Conservation (phyloP, 225 moss, liverwort and hornwort genomes). For the Sphagnum tenellum region DNA sequence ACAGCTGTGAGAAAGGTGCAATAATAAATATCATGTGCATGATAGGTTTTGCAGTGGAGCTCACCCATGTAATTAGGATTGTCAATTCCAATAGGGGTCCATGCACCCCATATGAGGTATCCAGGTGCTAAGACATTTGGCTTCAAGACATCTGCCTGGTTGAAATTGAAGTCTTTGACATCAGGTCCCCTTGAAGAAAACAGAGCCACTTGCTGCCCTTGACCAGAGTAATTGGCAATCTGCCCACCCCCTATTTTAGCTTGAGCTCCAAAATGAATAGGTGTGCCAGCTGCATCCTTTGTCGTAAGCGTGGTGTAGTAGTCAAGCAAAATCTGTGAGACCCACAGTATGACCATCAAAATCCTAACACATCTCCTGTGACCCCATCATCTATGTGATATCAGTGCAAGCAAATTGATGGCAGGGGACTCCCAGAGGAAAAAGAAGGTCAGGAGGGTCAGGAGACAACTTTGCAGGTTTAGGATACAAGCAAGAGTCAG, state of each 20-base stretch:
- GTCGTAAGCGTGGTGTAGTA: constrained; percentile 48
- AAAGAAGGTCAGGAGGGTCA: no score
- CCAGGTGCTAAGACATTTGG: constrained; percentile 77
- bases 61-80: constrained; percentile 24
- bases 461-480: no score
- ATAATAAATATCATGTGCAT: no score
- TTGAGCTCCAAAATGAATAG: constrained; percentile 40
- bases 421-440: no score
- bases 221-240: constrained; percentile 21
- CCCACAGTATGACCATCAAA: no score
- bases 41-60: no score
- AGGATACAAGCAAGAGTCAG: no score
- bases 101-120: constrained; percentile 65
- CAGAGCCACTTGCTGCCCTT: constrained; percentile 55
- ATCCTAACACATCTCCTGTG: no score
- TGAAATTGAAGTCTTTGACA: constrained; percentile 52
- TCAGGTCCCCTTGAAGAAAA: constrained; percentile 79
- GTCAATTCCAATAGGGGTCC: constrained; percentile 56
- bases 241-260: constrained; percentile 54
- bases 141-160: constrained; percentile 74
- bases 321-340: constrained; percentile 33
- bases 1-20: no score
- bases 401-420: no score
- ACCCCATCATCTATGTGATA: no score
- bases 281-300: constrained; percentile 31